phyloP scores from a whole-genome alignment of 2,329 filamentous ascomycete species.

The Knufia fluminis region DNA sequence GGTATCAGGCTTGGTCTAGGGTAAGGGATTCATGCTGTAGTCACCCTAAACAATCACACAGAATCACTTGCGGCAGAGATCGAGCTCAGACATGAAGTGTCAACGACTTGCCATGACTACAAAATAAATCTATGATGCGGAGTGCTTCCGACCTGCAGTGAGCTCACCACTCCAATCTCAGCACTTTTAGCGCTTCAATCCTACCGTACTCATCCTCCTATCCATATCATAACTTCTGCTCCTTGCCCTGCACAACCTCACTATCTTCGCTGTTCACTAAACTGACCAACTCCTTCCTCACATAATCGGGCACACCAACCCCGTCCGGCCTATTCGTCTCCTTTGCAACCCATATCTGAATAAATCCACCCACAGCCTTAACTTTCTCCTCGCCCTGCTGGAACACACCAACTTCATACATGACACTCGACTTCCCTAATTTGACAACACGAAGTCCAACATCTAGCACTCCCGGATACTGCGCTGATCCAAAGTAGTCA shows the following conservation, averaged over 20 bases:
- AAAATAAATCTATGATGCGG: background rate
- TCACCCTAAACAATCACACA: background rate
- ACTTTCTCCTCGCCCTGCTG: slow-evolving; percentile 62
- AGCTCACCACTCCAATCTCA: background rate
- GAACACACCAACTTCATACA: slow-evolving; percentile 84
- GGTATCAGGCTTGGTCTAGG: background rate
- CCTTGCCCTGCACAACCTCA: slow-evolving; percentile 4
- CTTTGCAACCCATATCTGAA: slow-evolving; percentile 75
- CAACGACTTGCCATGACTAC: background rate
- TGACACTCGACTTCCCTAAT: slow-evolving; percentile 76
- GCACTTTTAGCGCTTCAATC: background rate
- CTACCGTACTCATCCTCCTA: background rate
- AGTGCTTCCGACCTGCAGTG: background rate
- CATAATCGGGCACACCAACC: background rate
- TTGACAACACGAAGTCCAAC: slow-evolving; percentile 73
- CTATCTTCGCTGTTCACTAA: slow-evolving; percentile 9
- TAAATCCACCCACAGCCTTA: slow-evolving; percentile 74
- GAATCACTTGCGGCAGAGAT: background rate
- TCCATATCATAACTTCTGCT: slow-evolving; percentile 2
- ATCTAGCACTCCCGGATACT: slow-evolving; percentile 74
- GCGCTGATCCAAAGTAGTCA: slow-evolving; percentile 73
- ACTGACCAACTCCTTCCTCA: slow-evolving; percentile 1
- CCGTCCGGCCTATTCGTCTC: background rate
- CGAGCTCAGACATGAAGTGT: background rate
- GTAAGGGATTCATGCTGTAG: background rate